These are phyloP conservation scores for Sporothrix phasma DNA, from an alignment of 2,329 filamentous ascomycete species.

Conservation along the genomic window DNA sequence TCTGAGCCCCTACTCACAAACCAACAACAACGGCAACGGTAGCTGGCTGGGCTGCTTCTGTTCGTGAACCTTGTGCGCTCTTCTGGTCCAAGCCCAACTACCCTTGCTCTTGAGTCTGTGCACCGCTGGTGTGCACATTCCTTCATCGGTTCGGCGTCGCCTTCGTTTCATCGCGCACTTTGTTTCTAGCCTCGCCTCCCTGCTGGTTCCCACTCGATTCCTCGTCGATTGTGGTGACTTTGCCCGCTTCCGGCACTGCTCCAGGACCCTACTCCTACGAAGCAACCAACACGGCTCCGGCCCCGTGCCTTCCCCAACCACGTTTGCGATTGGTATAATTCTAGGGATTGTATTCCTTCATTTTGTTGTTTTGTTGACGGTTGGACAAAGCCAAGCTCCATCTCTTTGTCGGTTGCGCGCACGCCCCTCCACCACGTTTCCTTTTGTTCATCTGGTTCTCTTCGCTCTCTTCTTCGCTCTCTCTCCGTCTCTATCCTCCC, in stretches of 20 bases:
- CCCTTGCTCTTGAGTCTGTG: conserved; percentile 1
- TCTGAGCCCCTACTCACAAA: not conserved
- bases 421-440: not conserved
- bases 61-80: not conserved
- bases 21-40: not conserved
- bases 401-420: not conserved
- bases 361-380: not conserved
- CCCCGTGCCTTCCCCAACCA: not conserved
- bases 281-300: not conserved
- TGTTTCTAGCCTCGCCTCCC: not conserved
- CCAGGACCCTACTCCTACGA: not conserved
- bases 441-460: not conserved
- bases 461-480: not conserved
- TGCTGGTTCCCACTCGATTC: not conserved
- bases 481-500: not conserved
- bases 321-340: not conserved
- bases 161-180: not conserved
- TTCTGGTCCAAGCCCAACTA: not conserved
- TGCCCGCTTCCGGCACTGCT: not conserved
- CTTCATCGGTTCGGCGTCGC: not conserved
- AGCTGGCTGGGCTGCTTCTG: not conserved
- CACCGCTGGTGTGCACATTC: not conserved
- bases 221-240: not conserved
- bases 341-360: not conserved
- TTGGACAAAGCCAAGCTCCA: not conserved